phyloP scores from a whole-genome alignment of 257 asterid genomes.

The Solanum raphanifolium region DNA sequence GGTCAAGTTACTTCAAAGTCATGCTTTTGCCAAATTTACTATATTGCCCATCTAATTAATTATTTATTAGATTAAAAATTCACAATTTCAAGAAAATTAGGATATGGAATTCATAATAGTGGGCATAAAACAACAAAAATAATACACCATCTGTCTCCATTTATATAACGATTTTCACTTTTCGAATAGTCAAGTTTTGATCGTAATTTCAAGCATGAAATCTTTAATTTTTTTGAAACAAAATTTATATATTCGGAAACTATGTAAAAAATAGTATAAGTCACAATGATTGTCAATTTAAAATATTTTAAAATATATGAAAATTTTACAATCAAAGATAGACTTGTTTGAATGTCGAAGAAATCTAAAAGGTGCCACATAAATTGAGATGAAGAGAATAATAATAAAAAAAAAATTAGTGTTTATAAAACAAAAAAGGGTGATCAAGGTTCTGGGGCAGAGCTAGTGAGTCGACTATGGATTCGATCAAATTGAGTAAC shows the following conservation, averaged over 20 bases:
- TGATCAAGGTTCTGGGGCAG: background rate
- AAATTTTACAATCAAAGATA: too few species aligned
- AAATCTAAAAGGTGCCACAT: background rate
- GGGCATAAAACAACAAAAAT: background rate
- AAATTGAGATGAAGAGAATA: too few species aligned
- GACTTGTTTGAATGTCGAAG: too few species aligned
- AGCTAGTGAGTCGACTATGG: background rate
- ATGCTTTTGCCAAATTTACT: background rate
- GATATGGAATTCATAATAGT: background rate
- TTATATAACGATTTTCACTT: background rate
- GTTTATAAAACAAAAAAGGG: background rate
- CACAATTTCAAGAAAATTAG: background rate
- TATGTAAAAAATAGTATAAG: background rate
- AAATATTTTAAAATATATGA: too few species aligned
- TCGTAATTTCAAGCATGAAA: background rate
- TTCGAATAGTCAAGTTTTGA: background rate
- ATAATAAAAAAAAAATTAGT: background rate
- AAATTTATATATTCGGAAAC: too few species aligned
- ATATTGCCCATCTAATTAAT: background rate
- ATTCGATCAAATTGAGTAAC: too few species aligned
- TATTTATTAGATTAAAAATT: background rate
- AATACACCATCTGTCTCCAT: background rate
- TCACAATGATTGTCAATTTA: too few species aligned
- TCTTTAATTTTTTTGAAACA: too few species aligned
- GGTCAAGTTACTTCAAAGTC: constrained; percentile 2